Conservation (phyloP, 805 yeast species). For the Candida maesae region DNA sequence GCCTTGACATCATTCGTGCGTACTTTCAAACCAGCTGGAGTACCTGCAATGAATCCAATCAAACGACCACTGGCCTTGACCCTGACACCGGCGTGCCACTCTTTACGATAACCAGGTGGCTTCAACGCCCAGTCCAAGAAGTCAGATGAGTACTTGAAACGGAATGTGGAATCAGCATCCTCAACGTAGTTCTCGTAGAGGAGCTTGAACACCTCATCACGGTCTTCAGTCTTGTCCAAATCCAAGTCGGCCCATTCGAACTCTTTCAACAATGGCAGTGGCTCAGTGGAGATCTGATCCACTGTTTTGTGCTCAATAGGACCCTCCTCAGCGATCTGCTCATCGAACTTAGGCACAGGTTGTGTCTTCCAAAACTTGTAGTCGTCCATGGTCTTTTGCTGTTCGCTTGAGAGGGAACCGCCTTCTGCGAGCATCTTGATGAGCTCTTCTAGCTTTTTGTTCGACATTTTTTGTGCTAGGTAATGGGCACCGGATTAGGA, state of each 20-base stretch:
- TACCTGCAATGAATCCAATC: conserved; percentile 90
- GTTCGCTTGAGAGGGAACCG: conserved; percentile 46
- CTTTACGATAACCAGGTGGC: conserved; percentile 87
- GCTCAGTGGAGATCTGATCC: conserved; percentile 65
- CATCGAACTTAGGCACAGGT: conserved; percentile 83
- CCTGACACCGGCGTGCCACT: conserved; percentile 93
- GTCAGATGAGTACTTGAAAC: conserved; percentile 81
- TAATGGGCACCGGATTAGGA: no score
- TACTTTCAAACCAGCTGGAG: conserved; percentile 69
- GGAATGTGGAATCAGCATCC: conserved; percentile 85
- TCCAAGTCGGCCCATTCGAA: conserved; percentile 91
- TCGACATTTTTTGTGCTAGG: conserved; percentile 23
- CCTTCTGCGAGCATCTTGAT: conserved; percentile 36
- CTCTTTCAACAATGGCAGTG: conserved; percentile 62
- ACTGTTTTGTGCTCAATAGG: conserved; percentile 77
- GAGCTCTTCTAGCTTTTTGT: conserved; percentile 54
- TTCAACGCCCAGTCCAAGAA: conserved; percentile 91
- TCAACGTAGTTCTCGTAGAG: conserved; percentile 91
- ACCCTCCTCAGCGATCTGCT: conserved; percentile 63
- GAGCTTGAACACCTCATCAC: conserved; percentile 75
- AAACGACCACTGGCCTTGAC: conserved; percentile 72
- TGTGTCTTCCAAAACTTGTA: conserved; percentile 98
- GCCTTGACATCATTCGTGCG: conserved; percentile 53
- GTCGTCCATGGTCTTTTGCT: conserved; percentile 74
- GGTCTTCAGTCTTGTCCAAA: conserved; percentile 47